These are phyloP conservation scores for Trametes gibbosa DNA, from an alignment of 768 basidiomycete genomes.

Conservation along the genomic window DNA sequence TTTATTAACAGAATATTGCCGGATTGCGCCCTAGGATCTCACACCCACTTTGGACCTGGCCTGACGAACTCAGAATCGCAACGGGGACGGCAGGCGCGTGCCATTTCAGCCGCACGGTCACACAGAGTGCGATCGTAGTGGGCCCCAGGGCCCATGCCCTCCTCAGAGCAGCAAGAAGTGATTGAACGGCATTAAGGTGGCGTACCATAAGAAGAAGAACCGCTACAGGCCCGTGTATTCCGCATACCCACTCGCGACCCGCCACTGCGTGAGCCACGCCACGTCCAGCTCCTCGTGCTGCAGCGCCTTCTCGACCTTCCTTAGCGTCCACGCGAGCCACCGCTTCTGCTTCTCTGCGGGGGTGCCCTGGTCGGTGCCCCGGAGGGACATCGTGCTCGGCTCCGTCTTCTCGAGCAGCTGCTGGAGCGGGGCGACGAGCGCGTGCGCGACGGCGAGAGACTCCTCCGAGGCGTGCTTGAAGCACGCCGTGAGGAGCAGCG, in stretches of 20 bases:
- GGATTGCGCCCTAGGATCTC: too few species aligned
- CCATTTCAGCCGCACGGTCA: too few species aligned
- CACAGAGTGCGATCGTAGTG: too few species aligned
- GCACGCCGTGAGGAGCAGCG: conserved; percentile 58
- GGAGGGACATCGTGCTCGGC: conserved; percentile 15
- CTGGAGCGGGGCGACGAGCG: conserved; percentile 43
- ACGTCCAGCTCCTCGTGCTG: conserved; percentile 27
- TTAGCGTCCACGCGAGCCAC: conserved; percentile 38
- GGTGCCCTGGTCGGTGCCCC: conserved; percentile 8
- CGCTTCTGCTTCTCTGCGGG: conserved; percentile 31
- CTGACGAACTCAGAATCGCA: too few species aligned
- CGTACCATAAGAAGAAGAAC: neutral
- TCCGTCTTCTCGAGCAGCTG: conserved; percentile 26
- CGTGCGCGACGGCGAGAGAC: conserved; percentile 40
- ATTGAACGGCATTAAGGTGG: conserved; percentile 2
- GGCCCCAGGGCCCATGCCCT: too few species aligned
- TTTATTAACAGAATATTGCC: too few species aligned
- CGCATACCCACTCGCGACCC: conserved; percentile 25
- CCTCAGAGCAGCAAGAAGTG: neutral
- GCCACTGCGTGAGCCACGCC: conserved; percentile 29
- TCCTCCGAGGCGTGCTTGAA: conserved; percentile 38
- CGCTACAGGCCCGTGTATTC: conserved; percentile 1
- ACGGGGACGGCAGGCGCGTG: too few species aligned
- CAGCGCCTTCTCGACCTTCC: conserved; percentile 35
- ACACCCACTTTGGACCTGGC: too few species aligned